Evolutionary conservation across 75 land plant genomes (phyloP), one percentile per base, ranked within the genome.

Genomic region (Pseudotsuga menziesii): DNA sequence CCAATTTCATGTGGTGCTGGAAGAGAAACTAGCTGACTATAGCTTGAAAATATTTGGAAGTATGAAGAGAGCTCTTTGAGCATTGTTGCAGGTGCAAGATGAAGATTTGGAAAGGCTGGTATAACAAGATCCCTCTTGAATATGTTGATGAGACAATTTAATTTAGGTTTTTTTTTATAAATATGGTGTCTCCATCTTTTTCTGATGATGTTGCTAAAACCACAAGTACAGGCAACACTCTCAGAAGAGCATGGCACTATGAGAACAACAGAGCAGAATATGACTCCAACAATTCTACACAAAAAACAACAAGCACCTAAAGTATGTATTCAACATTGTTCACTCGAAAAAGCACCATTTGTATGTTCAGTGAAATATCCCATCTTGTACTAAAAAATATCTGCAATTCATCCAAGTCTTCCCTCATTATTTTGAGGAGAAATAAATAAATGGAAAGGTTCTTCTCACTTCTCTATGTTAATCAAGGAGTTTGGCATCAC

Each of bases 301-400:
- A 90, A 76, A 96, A 96, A 14, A 86, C 81, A 29, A 96, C 91
- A 73, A 93, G 92, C 72, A 90, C 87, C 73, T 96, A 92, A 73
- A 93, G 91, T 59, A 93, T 91, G 75, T 93, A 94, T 78, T 96
- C 96, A 26, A 96, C 89, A 77, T 88, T 90, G 79, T 91, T 96
- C 55, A 91, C 90, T 29, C 94, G 1, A 60, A 94, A 94, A 78
- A 97, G 91, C 82, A 94, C 99, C 25, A 86, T 91, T 72, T 97
- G 97, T 83, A 97, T 81, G 83, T 97, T 97, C 78, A 75, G n/a
- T n/a, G n/a, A n/a, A n/a, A 97, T 97, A 36, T 95, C 94, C 99
- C 99, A 97, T 77, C 97, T 90, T 73, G 97, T 97, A 85, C 99
- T 97, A 78, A 97, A 82, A 78, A 97, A 97, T 70, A 97, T 97